These are phyloP conservation scores for Acanthamoeba rhysodes DNA, from an alignment of 208 protist genomes.

Conservation along the genomic window DNA sequence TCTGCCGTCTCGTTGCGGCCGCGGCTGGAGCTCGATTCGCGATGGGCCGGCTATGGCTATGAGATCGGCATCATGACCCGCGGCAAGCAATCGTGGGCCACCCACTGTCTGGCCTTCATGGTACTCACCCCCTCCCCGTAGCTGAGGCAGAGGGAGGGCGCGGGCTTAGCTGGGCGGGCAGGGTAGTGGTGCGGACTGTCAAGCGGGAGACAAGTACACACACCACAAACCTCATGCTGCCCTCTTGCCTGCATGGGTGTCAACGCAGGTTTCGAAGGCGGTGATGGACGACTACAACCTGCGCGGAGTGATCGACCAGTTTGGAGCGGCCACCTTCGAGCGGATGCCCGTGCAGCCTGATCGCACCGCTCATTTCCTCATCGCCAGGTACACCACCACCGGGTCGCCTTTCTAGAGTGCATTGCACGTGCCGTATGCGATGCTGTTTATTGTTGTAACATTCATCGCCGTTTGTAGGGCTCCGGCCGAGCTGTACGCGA, in stretches of 20 bases:
- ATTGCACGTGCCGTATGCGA: background rate
- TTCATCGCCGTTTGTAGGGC: background rate
- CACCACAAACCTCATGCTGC: background rate
- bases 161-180: background rate
- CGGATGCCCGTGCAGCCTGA: constrained; percentile 28
- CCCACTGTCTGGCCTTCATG: constrained; percentile 29
- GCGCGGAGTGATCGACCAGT: constrained; percentile 52
- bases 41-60: constrained; percentile 49
- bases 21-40: constrained; percentile 32
- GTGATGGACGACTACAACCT: constrained; percentile 53
- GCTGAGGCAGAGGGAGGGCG: background rate
- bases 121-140: background rate
- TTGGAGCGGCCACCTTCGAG: constrained; percentile 44
- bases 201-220: background rate
- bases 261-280: background rate
- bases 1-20: background rate
- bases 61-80: constrained; percentile 35
- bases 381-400: constrained; percentile 6
- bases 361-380: constrained; percentile 34
- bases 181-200: background rate
- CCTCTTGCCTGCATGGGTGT: background rate
- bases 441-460: background rate
- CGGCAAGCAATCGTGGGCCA: constrained; percentile 37
- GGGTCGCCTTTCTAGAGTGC: too few relatives aligned
- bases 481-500: constrained; percentile 15